Percentiles rank a stretch among this genome's conserved stretches.
phyloP scores from a whole-genome alignment of 2,329 filamentous ascomycete genomes.

The Colletotrichum filicis region DNA sequence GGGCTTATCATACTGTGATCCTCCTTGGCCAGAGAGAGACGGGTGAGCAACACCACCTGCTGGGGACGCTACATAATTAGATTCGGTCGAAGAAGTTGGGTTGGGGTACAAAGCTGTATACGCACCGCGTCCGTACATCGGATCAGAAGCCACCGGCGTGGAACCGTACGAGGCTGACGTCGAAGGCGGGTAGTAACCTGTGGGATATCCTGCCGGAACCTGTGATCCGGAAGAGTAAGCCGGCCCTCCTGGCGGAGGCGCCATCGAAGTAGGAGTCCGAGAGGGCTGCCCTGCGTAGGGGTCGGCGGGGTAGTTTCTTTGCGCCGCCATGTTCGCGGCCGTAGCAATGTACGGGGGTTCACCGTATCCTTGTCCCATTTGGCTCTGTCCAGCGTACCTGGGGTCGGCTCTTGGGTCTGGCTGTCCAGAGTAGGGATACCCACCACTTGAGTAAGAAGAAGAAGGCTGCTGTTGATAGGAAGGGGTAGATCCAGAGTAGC shows the following conservation, averaged over 20 bases:
- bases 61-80: constrained; percentile 64
- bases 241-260: constrained; percentile 23
- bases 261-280: constrained; percentile 29
- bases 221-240: constrained; percentile 36
- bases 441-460: constrained; percentile 32
- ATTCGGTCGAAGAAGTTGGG: constrained; percentile 38
- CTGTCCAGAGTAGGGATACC: constrained; percentile 35
- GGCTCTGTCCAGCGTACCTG: constrained; percentile 34
- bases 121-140: constrained; percentile 70
- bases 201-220: constrained; percentile 21
- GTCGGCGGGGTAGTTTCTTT: constrained; percentile 24
- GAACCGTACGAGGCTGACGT: constrained; percentile 20
- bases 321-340: constrained; percentile 21
- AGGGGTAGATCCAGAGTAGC: constrained; percentile 26
- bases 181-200: constrained; percentile 42
- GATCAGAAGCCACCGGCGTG: constrained; percentile 58
- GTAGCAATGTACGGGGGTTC: constrained; percentile 33
- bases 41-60: constrained; percentile 56
- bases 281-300: constrained; percentile 30
- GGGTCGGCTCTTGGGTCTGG: constrained; percentile 32
- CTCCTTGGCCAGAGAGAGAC: constrained; percentile 48
- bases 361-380: constrained; percentile 22
- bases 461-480: constrained; percentile 32
- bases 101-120: constrained; percentile 47
- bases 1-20: constrained; percentile 63